phyloP scores from a whole-genome alignment of 306 rosid species.

The Erythrophleum fordii region DNA sequence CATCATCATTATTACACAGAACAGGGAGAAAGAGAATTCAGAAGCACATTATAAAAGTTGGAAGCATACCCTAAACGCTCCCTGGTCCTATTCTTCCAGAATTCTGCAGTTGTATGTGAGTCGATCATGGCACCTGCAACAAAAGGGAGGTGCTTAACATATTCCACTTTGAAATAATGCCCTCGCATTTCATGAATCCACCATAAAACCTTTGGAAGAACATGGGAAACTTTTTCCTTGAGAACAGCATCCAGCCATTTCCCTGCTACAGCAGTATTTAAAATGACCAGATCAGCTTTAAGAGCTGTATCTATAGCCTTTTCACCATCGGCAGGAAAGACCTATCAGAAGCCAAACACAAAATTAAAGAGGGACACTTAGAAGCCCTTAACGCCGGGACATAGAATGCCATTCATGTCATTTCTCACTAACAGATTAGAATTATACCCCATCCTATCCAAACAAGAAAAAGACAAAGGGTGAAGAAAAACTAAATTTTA shows the following conservation, averaged over 20 bases:
- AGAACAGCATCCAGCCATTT: conserved; percentile 94
- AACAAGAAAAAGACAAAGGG: background rate
- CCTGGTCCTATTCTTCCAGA: conserved; percentile 87
- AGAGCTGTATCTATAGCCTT: conserved; percentile 78
- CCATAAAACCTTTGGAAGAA: conserved; percentile 98
- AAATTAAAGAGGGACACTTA: conserved; percentile 26
- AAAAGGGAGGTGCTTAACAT: conserved; percentile 98
- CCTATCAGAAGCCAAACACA: conserved; percentile 50
- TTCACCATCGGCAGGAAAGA: conserved; percentile 74
- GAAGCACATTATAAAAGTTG: background rate
- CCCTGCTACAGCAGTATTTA: conserved; percentile 97
- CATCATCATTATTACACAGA: background rate
- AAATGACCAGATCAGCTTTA: conserved; percentile 82
- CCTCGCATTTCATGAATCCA: conserved; percentile 99
- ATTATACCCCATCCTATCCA: conserved; percentile 50
- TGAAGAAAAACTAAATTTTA: conserved; percentile 36
- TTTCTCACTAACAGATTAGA: background rate
- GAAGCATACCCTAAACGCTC: conserved; percentile 73
- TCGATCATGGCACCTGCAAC: conserved; percentile 99
- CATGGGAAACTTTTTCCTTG: conserved; percentile 71
- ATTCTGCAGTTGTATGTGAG: conserved; percentile 87
- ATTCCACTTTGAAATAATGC: conserved; percentile 93
- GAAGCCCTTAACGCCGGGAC: conserved; percentile 24
- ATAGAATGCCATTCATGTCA: conserved; percentile 6
- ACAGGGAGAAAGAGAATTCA: conserved; percentile 1